Conservation (phyloP, 257 asterid genomes). For the Solanum rostratum region DNA sequence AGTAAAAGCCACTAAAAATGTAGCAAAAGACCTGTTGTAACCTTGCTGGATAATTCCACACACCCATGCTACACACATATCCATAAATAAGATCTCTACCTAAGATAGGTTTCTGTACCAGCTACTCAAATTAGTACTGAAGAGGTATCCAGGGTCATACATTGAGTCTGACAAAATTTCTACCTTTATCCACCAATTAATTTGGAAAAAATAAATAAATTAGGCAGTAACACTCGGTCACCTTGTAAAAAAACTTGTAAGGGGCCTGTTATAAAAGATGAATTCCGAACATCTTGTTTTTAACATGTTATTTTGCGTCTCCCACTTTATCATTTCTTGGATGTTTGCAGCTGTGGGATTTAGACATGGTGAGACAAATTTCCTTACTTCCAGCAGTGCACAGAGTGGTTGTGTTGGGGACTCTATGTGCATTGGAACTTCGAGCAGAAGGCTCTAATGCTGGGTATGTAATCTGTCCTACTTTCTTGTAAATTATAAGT, state of each 20-base stretch:
- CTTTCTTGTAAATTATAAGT: neutral
- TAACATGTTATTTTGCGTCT: neutral
- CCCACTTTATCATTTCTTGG: neutral
- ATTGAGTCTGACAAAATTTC: neutral
- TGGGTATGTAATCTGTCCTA: slow-evolving; percentile 37
- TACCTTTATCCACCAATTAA: neutral
- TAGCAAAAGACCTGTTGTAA: neutral
- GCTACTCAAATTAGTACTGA: neutral
- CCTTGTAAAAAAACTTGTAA: neutral
- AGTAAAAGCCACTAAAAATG: neutral
- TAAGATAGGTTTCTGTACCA: neutral
- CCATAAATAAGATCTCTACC: neutral
- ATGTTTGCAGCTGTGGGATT: slow-evolving; percentile 63
- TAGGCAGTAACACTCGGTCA: neutral
- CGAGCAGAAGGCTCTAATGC: slow-evolving; percentile 62
- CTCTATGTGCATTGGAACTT: slow-evolving; percentile 85
- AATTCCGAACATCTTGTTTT: neutral
- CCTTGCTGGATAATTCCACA: neutral
- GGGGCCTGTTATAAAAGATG: neutral
- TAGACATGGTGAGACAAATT: slow-evolving; percentile 43
- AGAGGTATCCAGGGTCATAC: neutral
- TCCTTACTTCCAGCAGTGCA: slow-evolving; percentile 64
- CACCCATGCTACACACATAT: neutral
- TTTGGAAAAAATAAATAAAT: no score
- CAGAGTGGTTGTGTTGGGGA: slow-evolving; percentile 75